Evolutionary conservation across 768 basidiomycete species (phyloP), one percentile per base, ranked within the genome.

Genomic region (Sarcodon aspratus): DNA sequence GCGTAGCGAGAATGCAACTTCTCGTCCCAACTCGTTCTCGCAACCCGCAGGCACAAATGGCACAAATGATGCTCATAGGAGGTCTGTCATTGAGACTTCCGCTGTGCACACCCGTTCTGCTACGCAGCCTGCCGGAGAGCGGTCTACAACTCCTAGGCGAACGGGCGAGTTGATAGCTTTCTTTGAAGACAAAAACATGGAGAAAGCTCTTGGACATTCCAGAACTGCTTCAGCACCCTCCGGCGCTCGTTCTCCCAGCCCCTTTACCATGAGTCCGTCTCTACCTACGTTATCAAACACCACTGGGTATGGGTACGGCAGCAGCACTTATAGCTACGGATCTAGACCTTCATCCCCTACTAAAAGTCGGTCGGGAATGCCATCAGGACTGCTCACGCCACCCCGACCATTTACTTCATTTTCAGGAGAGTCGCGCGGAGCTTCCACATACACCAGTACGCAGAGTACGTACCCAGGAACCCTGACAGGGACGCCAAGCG

Each of bases 161-260:
- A 72, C 84, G 0, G 82, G 72, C 11, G 80, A 85, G 48, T 73
- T 90, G 45, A 83, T 85, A 36, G 85, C 86, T 0, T 77, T 82
- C 31, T 90, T 88, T 51, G 87, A 81, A 52, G 72, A 75, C 50
- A 71, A 68, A 49, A 67, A 74, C 62, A 65, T 32, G 69, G 69
- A 35, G 54, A 36, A 48, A 46, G 12, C 63, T 12, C 64, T 60
- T 18, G 61, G 69, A n/a, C 82, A 82, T 55, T 62, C 72, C 7
- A 72, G 84, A 33, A 66, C 73, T 0, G 59, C 75, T 0, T 85
- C 85, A 18, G 64, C 62, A 8, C 61, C 66, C 3, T 57, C 60
- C 9, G 66, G 66, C 7, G 66, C 67, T 33, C 62, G 67, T 3
- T 67, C 68, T 21, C 64, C 65, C 18, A 69, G 67, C 48, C 68